Conservation (phyloP, 2,329 filamentous ascomycete species). For the Exophiala viscosa region DNA sequence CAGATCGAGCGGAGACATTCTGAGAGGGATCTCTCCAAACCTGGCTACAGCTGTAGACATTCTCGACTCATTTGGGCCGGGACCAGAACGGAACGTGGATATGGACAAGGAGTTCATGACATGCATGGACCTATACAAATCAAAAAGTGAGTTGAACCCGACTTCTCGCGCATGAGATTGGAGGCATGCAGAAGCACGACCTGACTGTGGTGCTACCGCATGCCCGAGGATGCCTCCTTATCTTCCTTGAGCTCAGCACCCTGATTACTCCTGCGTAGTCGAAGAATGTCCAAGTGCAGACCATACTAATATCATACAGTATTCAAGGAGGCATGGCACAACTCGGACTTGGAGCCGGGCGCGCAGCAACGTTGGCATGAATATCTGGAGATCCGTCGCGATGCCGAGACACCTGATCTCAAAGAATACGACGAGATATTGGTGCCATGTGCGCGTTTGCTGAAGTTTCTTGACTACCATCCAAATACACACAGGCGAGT, state of each 20-base stretch:
- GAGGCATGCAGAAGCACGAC: constrained; percentile 15
- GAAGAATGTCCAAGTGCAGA: too few species aligned
- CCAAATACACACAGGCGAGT: constrained; percentile 37
- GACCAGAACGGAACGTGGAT: too few species aligned
- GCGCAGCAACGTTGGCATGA: constrained; percentile 35
- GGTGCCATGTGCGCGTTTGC: constrained; percentile 16
- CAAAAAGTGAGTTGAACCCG: constrained; percentile 30
- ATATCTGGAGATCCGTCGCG: background rate
- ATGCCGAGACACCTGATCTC: too few species aligned
- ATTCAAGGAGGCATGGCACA: constrained; percentile 46
- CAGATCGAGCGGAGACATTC: too few species aligned
- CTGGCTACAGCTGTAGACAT: background rate
- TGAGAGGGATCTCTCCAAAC: too few species aligned
- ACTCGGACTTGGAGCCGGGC: constrained; percentile 42
- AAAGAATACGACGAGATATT: too few species aligned
- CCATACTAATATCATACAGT: constrained; percentile 9
- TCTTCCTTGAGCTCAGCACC: too few species aligned
- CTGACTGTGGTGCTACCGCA: too few species aligned
- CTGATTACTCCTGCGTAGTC: too few species aligned
- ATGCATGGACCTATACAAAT: constrained; percentile 35
- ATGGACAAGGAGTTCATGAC: constrained; percentile 30
- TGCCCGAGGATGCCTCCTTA: too few species aligned
- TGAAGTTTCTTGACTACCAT: constrained; percentile 29
- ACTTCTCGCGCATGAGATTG: background rate
- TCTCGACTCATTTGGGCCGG: background rate